Percentiles rank a stretch among this genome's conserved stretches.
Conservation (phyloP, 2,329 filamentous ascomycete genomes). For the Colletotrichum trifolii region DNA sequence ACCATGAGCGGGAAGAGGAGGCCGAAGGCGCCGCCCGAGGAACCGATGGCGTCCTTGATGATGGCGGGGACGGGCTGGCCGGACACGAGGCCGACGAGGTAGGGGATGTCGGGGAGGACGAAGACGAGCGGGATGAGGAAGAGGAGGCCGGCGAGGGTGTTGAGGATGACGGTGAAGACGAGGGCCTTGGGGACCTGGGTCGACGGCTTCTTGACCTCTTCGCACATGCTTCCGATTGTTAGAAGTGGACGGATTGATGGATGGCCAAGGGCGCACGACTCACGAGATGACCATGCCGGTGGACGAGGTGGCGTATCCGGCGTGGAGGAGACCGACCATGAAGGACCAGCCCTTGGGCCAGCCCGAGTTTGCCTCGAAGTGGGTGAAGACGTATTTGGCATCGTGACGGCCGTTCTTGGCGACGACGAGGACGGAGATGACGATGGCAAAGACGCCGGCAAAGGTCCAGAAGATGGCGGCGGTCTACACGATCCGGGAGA, state of each 20-base stretch:
- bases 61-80: slow-evolving; percentile 74
- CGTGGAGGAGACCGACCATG: slow-evolving; percentile 77
- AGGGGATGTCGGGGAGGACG: slow-evolving; percentile 71
- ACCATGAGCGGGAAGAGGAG: slow-evolving; percentile 74
- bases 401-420: slow-evolving; percentile 75
- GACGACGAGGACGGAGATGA: slow-evolving; percentile 71
- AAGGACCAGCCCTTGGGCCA: slow-evolving; percentile 80
- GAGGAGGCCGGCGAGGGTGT: slow-evolving; percentile 73
- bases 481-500: slow-evolving; percentile 56
- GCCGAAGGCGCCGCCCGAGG: slow-evolving; percentile 69
- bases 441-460: slow-evolving; percentile 73
- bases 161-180: slow-evolving; percentile 74
- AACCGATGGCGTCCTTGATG: slow-evolving; percentile 71
- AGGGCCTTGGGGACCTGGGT: slow-evolving; percentile 79
- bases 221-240: slow-evolving; percentile 69
- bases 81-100: slow-evolving; percentile 63
- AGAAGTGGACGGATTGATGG: slow-evolving; percentile 20
- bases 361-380: slow-evolving; percentile 75
- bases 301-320: slow-evolving; percentile 78
- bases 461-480: slow-evolving; percentile 82
- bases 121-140: slow-evolving; percentile 77
- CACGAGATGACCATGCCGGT: slow-evolving; percentile 85
- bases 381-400: slow-evolving; percentile 72
- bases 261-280: slow-evolving; percentile 46
- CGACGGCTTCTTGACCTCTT: slow-evolving; percentile 74